Evolutionary conservation across 1,284 basidiomycete species (phyloP).

Genomic region (Irpex lacteus): DNA sequence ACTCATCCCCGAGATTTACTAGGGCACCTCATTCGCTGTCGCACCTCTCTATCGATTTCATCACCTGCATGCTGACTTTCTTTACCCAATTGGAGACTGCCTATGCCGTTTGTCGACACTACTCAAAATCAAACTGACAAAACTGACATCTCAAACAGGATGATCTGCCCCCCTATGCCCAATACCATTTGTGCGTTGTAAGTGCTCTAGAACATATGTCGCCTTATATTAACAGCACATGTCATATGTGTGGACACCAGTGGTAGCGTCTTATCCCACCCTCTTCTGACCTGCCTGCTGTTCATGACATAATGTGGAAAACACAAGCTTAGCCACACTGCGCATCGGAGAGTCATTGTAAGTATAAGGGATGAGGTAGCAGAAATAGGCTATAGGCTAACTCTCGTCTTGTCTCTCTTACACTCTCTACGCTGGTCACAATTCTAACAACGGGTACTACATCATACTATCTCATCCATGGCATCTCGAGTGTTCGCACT

Average conservation of each 20-base stretch:
- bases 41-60: not conserved
- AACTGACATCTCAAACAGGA: not conserved
- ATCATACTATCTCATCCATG: slow-evolving; percentile 28
- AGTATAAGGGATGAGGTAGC: not conserved
- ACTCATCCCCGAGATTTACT: not conserved
- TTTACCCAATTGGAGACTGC: not conserved
- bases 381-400: not conserved
- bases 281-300: not conserved
- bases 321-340: not conserved
- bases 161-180: not conserved
- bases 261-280: not conserved
- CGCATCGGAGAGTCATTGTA: not conserved
- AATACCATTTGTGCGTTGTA: not conserved
- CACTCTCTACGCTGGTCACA: not conserved
- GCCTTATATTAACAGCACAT: not conserved
- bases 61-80: not conserved
- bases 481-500: slow-evolving; percentile 54
- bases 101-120: not conserved
- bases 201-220: not conserved
- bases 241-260: not conserved
- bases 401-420: not conserved
- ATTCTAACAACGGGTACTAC: not conserved
- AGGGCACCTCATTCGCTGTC: not conserved
- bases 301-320: not conserved
- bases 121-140: not conserved